Evolutionary conservation across 1,139 yeast species (phyloP), one percentile per base, ranked within the genome.

Genomic region (Candida anutae): DNA sequence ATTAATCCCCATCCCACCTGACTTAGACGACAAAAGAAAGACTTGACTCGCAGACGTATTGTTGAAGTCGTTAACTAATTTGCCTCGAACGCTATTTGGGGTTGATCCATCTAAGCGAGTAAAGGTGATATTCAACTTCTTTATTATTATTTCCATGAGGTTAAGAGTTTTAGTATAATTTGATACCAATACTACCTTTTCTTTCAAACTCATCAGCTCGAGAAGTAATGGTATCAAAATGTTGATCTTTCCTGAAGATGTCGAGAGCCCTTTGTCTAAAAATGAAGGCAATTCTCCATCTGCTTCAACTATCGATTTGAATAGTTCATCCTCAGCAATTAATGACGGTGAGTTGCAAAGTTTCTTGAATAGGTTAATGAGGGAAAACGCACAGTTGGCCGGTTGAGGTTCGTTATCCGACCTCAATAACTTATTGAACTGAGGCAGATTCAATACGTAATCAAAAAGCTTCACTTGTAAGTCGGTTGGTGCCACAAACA

Each of bases 1-100:
- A 45, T 90, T 93, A 23, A 90, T 62, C 0, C 99, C 99, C 36
- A 82, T 77, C 0, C 99, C 99, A 2, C 99, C 99, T 4, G 95
- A 78, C 47, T 87, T 85, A 0, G 96, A 81, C 3, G 96, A 85
- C 14, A 93, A 55, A 14, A 90, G 53, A 41, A 90, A 87, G 0
- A 80, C 80, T 42, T 82, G 76, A 6, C 63, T 58, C 1, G 58
- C 41, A 1, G 62, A 45, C 0, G 67, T 38, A 5, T 53, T 65
- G 48, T 93, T 90, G 54, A 93, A 90, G 12, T 67, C 57, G 17
- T 67, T 71, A 1, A 90, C 95, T 17, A 83, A 56, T 3, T 63
- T 52, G 31, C 77, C 80, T 21, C 99, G 59, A 27, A 66, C 59
- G 19, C 68, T 71, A 14, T 76, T 66, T 0, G 85, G 79, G 0